Evolutionary conservation across 257 asterid species (phyloP), one percentile per base, ranked within the genome.

Genomic region (Marsdenia floribunda): DNA sequence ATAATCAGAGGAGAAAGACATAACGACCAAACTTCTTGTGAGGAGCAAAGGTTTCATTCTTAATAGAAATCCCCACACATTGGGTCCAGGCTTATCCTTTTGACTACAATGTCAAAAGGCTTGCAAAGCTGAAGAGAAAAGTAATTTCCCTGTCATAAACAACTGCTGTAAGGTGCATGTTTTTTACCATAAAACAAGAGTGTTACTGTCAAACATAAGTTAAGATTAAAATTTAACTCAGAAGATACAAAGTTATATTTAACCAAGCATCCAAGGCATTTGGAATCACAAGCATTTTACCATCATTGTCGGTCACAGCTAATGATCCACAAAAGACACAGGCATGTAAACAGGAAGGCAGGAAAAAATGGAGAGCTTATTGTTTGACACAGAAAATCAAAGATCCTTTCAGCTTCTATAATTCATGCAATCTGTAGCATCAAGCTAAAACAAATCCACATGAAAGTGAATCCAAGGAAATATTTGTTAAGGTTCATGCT

Each of bases 401-500:
- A 38, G 14, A 22, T 22, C 10, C 1, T 11, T 58, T 68, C 22
- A 42, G 52, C 69, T 35, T n/a, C 21, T 12, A 71, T 47, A 42
- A 55, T 38, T 73, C 46, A 12, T 2, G 1, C 37, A 52, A 42
- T 52, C n/a, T 26, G 26, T 33, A 70, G 18, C 71, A 73, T 59
- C 47, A 21, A 35, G 55, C 50, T 29, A 29, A 47, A 49, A 42
- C 6, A 70, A 47, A 53, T 22, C 8, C 38, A 70, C 46, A 35
- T 38, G 4, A 60, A 57, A 44, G 49, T 38, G n/a, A 47, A 7
- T 52, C 46, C 50, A 26, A 67, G 1, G 50, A 50, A 42, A 69
- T 8, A 24, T 76, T 42, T 44, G 58, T 73, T 47, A 78, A 16
- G 60, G 46, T 78, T 70, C 63, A 64, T 57, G 65, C 71, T 66